A percentile compares a stretch with the other conserved stretches of the same genome.
Evolutionary conservation across 352 stramenopile genomes (phyloP).

Genomic region (Globisporangium mamillatum): DNA sequence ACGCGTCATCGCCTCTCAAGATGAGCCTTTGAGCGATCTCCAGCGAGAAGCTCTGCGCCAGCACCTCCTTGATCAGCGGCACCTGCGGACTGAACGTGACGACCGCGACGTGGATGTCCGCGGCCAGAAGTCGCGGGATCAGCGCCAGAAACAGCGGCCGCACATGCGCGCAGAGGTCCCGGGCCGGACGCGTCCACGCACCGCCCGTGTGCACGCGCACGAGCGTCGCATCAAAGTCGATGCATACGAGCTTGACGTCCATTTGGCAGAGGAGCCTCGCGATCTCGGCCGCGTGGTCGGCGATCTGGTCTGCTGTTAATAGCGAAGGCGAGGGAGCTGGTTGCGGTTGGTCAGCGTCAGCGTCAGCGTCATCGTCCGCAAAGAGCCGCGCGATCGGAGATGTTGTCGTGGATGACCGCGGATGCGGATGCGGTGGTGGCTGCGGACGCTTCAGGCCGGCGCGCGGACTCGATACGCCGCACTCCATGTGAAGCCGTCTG

Average conservation of each 20-base stretch:
- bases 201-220: conserved; percentile 74
- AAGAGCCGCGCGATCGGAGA: neutral
- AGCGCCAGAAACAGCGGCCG: conserved; percentile 63
- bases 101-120: conserved; percentile 54
- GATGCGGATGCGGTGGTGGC: neutral
- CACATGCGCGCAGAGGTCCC: conserved; percentile 44
- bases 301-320: neutral
- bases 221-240: conserved; percentile 85
- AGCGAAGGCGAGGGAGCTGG: neutral
- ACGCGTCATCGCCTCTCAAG: conserved; percentile 56
- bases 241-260: conserved; percentile 67
- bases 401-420: neutral
- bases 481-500: conserved; percentile 17
- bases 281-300: conserved; percentile 31
- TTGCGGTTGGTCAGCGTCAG: neutral
- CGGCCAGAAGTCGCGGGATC: conserved; percentile 43
- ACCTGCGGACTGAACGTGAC: conserved; percentile 83
- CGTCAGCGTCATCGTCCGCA: conserved; percentile 7
- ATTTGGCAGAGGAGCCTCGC: conserved; percentile 31
- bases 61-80: conserved; percentile 56
- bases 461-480: neutral
- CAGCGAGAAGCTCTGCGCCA: conserved; percentile 45
- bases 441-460: neutral
- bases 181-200: conserved; percentile 40
- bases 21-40: conserved; percentile 43